A percentile compares a stretch with the other conserved stretches of the same genome.
These are phyloP conservation scores for Aspergillus quadrilineatus DNA, from an alignment of 2,329 filamentous ascomycete species.

Conservation along the genomic window DNA sequence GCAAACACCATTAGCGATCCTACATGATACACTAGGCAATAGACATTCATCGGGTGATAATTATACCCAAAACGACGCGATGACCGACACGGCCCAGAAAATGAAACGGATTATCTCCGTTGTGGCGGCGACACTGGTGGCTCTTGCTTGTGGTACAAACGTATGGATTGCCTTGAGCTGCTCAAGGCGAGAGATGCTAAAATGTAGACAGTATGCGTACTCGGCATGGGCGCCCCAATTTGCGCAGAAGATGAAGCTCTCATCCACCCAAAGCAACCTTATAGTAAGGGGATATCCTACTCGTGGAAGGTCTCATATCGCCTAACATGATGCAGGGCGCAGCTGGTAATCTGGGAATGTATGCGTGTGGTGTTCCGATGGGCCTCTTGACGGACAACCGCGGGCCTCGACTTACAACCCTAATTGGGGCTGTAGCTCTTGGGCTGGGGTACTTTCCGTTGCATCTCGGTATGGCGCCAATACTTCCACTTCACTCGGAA, in stretches of 20 bases:
- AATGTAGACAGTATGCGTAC: slow-evolving; percentile 77
- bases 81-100: slow-evolving; percentile 30
- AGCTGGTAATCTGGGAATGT: slow-evolving; percentile 75
- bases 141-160: slow-evolving; percentile 89
- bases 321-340: slow-evolving; percentile 46
- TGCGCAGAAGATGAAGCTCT: slow-evolving; percentile 78
- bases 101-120: slow-evolving; percentile 74
- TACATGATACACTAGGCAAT: slow-evolving; percentile 8
- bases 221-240: slow-evolving; percentile 98
- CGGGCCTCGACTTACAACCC: slow-evolving; percentile 75
- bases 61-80: slow-evolving; percentile 15
- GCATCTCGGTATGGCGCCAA: slow-evolving; percentile 51
- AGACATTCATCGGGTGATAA: not conserved
- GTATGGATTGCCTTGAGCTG: slow-evolving; percentile 47
- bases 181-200: slow-evolving; percentile 15
- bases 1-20: not conserved
- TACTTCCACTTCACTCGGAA: not conserved
- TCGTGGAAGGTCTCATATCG: not conserved
- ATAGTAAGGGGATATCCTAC: slow-evolving; percentile 59
- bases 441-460: slow-evolving; percentile 83
- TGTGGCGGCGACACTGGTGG: slow-evolving; percentile 77
- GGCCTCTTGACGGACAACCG: slow-evolving; percentile 82
- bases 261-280: slow-evolving; percentile 88
- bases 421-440: slow-evolving; percentile 71
- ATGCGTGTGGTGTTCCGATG: slow-evolving; percentile 82